These are phyloP conservation scores for Penicillium antarcticum DNA, from an alignment of 495 filamentous ascomycete genomes.

Conservation along the genomic window DNA sequence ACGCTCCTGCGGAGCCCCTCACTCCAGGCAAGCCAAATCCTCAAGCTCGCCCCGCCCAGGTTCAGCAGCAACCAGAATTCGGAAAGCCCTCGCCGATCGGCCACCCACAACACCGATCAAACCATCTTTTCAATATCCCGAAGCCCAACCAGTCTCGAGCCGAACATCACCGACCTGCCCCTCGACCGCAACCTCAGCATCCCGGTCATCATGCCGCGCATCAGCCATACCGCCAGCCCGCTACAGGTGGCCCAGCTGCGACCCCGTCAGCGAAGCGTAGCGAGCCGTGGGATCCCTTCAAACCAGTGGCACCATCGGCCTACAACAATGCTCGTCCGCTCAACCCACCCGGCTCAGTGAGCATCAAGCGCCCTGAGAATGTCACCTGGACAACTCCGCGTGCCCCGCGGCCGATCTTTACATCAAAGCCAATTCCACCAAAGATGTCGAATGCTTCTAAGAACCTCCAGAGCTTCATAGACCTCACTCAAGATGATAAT, in stretches of 20 bases:
- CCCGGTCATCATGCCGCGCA: slow-evolving; percentile 12
- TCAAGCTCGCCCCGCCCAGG: slow-evolving; percentile 19
- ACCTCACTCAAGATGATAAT: slow-evolving; percentile 37
- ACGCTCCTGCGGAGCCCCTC: slow-evolving; percentile 30
- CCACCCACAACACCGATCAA: slow-evolving; percentile 39
- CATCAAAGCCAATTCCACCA: slow-evolving; percentile 38
- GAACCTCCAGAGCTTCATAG: slow-evolving; percentile 41
- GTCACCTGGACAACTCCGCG: slow-evolving; percentile 36
- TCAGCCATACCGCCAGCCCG: slow-evolving; percentile 18
- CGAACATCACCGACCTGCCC: slow-evolving; percentile 45
- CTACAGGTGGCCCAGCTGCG: slow-evolving; percentile 11
- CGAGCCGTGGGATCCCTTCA: slow-evolving; percentile 41
- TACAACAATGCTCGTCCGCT: slow-evolving; percentile 33
- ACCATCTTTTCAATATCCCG: slow-evolving; percentile 51
- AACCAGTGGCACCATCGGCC: slow-evolving; percentile 39
- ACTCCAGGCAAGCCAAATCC: slow-evolving; percentile 32
- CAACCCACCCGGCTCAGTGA: slow-evolving; percentile 28
- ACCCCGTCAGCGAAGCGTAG: slow-evolving; percentile 24
- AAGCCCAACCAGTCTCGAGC: slow-evolving; percentile 43
- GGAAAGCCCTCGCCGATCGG: slow-evolving; percentile 55
- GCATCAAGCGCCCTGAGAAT: slow-evolving; percentile 46
- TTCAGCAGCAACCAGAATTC: slow-evolving; percentile 51
- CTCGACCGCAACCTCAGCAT: slow-evolving; percentile 18
- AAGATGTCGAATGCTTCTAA: slow-evolving; percentile 34
- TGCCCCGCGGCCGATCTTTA: slow-evolving; percentile 39